Conservation (phyloP, 257 asterid genomes). For the Dorcoceras hygrometricum region DNA sequence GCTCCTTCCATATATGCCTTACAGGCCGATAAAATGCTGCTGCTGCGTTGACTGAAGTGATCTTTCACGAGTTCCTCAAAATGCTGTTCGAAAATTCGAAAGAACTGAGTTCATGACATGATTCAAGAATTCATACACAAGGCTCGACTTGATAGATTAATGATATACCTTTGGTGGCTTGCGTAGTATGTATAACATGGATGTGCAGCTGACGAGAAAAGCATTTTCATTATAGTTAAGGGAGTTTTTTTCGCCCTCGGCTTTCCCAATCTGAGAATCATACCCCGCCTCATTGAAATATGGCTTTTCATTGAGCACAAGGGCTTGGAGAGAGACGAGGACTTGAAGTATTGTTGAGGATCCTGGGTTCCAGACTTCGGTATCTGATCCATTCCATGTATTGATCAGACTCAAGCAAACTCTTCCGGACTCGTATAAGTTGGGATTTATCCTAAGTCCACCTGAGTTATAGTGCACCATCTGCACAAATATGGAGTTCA, state of each 20-base stretch:
- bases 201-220: conserved; percentile 80
- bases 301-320: conserved; percentile 88
- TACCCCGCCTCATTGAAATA: conserved; percentile 95
- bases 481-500: conserved; percentile 38
- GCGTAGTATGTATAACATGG: conserved; percentile 75
- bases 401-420: conserved; percentile 87
- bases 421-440: conserved; percentile 83
- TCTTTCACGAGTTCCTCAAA: conserved; percentile 78
- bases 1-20: conserved; percentile 77
- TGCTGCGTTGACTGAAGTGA: conserved; percentile 62
- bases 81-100: conserved; percentile 48
- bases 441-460: conserved; percentile 92
- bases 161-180: conserved; percentile 76
- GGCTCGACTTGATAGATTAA: background rate
- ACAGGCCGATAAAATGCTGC: conserved; percentile 58
- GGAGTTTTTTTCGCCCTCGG: conserved; percentile 89
- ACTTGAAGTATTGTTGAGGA: conserved; percentile 79
- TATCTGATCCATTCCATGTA: conserved; percentile 82
- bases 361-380: conserved; percentile 84
- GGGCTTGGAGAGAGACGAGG: conserved; percentile 91
- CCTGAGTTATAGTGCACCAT: conserved; percentile 86
- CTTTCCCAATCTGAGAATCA: conserved; percentile 76
- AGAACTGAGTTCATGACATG: background rate
- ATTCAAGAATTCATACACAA: background rate
- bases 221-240: conserved; percentile 85